Percentiles rank a stretch among this genome's conserved stretches.
These are phyloP conservation scores for Penicillium herquei DNA, from an alignment of 495 filamentous ascomycete genomes.

Conservation along the genomic window DNA sequence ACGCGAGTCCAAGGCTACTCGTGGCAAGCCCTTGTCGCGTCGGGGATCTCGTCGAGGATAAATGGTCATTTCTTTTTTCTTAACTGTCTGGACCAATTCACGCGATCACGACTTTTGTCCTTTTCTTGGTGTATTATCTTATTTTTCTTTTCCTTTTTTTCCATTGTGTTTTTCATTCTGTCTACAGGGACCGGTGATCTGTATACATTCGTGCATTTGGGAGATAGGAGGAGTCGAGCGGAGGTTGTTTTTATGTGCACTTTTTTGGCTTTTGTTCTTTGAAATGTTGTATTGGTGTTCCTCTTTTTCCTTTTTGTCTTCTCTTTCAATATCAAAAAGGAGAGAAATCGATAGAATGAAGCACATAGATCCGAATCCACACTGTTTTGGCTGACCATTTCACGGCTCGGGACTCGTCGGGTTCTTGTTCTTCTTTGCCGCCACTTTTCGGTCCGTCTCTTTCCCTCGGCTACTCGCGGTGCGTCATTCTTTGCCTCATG, in stretches of 20 bases:
- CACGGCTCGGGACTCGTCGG: conserved; percentile 3
- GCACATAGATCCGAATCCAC: conserved; percentile 1
- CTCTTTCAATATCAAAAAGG: neutral
- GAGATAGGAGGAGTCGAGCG: conserved; percentile 12
- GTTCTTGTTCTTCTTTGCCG: neutral
- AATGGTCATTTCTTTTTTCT: neutral
- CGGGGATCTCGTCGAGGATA: conserved; percentile 40
- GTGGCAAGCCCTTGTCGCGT: conserved; percentile 48
- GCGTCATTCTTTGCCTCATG: neutral
- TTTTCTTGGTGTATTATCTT: conserved; percentile 5
- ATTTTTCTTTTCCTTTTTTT: conserved; percentile 8
- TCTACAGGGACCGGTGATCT: conserved; percentile 1
- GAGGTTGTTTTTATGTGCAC: conserved; percentile 2
- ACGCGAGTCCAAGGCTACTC: conserved; percentile 44
- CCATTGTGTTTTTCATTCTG: neutral
- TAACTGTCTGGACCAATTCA: conserved; percentile 3
- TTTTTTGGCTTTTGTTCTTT: neutral
- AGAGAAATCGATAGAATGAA: neutral
- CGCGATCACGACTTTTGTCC: conserved; percentile 8
- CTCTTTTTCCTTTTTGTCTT: neutral
- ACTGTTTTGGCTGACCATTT: neutral
- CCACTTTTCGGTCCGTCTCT: conserved; percentile 3
- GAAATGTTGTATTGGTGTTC: neutral
- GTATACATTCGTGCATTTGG: conserved; percentile 27
- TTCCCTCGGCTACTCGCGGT: conserved; percentile 3